These are phyloP conservation scores for Citrus glauca DNA, from an alignment of 345 rosid genomes.

Conservation along the genomic window DNA sequence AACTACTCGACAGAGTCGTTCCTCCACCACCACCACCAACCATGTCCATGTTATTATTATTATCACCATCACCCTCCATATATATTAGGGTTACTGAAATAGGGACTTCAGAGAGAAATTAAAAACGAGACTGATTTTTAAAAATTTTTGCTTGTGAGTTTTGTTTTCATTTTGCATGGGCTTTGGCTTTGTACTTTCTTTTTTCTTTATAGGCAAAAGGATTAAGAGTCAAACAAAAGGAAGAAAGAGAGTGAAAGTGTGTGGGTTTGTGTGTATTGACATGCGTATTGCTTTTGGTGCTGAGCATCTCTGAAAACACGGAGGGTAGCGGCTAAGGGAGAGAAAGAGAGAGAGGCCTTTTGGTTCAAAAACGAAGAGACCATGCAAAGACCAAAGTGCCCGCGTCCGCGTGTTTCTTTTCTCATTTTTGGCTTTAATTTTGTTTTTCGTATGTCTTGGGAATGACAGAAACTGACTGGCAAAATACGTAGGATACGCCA, in stretches of 20 bases:
- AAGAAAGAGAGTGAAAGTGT: neutral
- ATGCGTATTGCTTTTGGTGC: constrained; percentile 93
- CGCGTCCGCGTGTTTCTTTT: neutral
- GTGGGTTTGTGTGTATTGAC: constrained; percentile 33
- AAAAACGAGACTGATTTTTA: neutral
- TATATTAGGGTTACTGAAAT: constrained; percentile 8
- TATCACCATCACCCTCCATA: constrained; percentile 19
- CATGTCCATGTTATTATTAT: neutral
- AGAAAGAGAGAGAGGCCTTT: neutral
- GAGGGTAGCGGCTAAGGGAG: constrained; percentile 56
- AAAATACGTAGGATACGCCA: constrained; percentile 27
- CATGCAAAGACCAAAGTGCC: constrained; percentile 16
- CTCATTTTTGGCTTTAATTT: neutral
- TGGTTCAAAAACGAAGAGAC: constrained; percentile 10
- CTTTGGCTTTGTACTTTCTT: neutral
- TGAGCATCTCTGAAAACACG: constrained; percentile 87
- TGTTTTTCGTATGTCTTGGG: constrained; percentile 36
- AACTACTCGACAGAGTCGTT: constrained; percentile 30
- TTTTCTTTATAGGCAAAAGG: neutral
- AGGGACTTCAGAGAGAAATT: neutral
- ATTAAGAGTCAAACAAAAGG: constrained; percentile 17
- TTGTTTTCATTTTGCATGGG: constrained; percentile 19
- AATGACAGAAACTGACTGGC: constrained; percentile 34
- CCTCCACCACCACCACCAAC: constrained; percentile 12
- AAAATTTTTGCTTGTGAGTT: neutral